Conservation (phyloP, 768 basidiomycete species). For the Xerocomus potaroensis region DNA sequence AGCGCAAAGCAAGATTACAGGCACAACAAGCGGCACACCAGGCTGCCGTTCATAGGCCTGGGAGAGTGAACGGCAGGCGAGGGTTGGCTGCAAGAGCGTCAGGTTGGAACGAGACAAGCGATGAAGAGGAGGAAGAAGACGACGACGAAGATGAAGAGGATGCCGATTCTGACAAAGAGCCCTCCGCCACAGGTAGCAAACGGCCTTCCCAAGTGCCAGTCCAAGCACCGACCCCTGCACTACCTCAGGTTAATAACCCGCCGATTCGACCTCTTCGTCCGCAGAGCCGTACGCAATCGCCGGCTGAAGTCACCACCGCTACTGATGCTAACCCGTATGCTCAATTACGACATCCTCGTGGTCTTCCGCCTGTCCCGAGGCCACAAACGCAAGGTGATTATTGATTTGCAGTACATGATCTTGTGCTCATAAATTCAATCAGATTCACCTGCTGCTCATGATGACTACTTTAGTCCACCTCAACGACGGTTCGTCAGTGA, state of each 20-base stretch:
- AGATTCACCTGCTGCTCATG: slow-evolving; percentile 37
- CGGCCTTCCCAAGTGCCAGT: slow-evolving; percentile 25
- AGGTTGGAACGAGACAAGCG: slow-evolving; percentile 68
- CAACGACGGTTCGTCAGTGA: slow-evolving; percentile 53
- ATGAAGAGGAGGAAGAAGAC: slow-evolving; percentile 77
- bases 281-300: slow-evolving; percentile 29
- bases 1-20: slow-evolving; percentile 80
- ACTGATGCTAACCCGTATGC: slow-evolving; percentile 38
- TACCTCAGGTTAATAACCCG: slow-evolving; percentile 15
- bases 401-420: neutral
- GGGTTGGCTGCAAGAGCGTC: slow-evolving; percentile 38
- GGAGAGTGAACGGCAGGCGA: slow-evolving; percentile 43
- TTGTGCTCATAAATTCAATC: slow-evolving; percentile 5
- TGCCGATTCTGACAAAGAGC: slow-evolving; percentile 57
- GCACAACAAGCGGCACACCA: slow-evolving; percentile 81
- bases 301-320: slow-evolving; percentile 26
- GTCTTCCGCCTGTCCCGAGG: slow-evolving; percentile 61
- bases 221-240: slow-evolving; percentile 18
- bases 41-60: slow-evolving; percentile 73
- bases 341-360: slow-evolving; percentile 55
- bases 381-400: slow-evolving; percentile 42
- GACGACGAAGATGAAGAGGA: slow-evolving; percentile 72
- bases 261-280: slow-evolving; percentile 28
- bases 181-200: slow-evolving; percentile 31
- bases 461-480: slow-evolving; percentile 37